These are phyloP conservation scores for Tetrastigma voinierianum DNA, from an alignment of 164 flowering plant genomes.

Conservation along the genomic window DNA sequence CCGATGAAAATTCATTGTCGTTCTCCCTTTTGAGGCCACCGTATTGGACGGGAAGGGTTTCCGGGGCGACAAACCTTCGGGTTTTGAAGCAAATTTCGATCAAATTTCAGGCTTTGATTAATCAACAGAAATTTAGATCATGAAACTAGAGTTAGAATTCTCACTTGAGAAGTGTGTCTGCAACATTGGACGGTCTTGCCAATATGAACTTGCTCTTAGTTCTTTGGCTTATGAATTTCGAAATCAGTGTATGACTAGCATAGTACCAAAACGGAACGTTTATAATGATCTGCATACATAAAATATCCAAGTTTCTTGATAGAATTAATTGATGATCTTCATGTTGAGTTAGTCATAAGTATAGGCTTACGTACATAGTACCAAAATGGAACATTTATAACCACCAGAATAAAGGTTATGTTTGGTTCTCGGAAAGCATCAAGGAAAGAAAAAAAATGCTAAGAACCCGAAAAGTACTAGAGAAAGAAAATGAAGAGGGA, in stretches of 20 bases:
- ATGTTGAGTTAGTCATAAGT: too few species aligned
- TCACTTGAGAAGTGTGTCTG: slow-evolving; percentile 82
- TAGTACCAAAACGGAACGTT: slow-evolving; percentile 76
- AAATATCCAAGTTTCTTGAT: too few species aligned
- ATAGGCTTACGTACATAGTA: too few species aligned
- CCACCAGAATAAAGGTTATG: too few species aligned
- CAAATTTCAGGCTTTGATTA: not conserved
- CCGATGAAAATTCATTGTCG: slow-evolving; percentile 52
- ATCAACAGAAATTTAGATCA: not conserved
- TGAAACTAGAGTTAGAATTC: not conserved
- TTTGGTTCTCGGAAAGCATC: too few species aligned
- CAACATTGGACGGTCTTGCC: slow-evolving; percentile 53
- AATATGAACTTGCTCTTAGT: slow-evolving; percentile 48
- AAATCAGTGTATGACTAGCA: slow-evolving; percentile 34
- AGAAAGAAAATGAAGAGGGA: too few species aligned
- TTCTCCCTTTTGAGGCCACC: slow-evolving; percentile 72
- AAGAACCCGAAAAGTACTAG: too few species aligned
- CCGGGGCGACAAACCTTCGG: slow-evolving; percentile 54
- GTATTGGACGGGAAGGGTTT: slow-evolving; percentile 63
- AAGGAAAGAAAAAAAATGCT: too few species aligned
- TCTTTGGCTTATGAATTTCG: slow-evolving; percentile 33
- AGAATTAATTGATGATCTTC: too few species aligned
- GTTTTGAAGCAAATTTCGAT: not conserved
- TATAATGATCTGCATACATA: slow-evolving; percentile 54
- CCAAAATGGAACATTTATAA: too few species aligned